Evolutionary conservation across 306 rosid species (phyloP).

Genomic region (Carpinus fangiana): DNA sequence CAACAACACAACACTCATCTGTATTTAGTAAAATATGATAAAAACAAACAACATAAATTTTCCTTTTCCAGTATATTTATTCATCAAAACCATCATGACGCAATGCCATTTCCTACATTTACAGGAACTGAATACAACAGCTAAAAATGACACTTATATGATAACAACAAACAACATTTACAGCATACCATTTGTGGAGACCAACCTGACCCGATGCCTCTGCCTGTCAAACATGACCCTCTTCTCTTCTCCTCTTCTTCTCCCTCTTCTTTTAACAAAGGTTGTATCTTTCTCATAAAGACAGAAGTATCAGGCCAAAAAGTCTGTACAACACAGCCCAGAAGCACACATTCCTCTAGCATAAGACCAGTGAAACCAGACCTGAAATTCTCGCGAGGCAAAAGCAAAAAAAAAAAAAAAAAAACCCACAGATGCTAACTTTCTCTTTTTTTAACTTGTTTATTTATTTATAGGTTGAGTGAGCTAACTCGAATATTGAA

Average conservation of each 20-base stretch:
- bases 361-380: constrained; percentile 31
- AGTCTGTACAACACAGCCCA: constrained; percentile 26
- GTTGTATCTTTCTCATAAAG: constrained; percentile 38
- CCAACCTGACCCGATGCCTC: constrained; percentile 45
- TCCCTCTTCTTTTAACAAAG: constrained; percentile 28
- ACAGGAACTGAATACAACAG: constrained; percentile 35
- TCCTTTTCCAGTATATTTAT: not conserved
- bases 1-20: not conserved
- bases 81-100: constrained; percentile 18
- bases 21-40: not conserved
- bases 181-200: constrained; percentile 37
- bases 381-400: constrained; percentile 15
- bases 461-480: constrained; percentile 20
- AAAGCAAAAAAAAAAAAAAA: not conserved
- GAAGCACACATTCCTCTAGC: constrained; percentile 33
- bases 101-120: constrained; percentile 6
- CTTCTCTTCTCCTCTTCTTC: not conserved
- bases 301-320: constrained; percentile 31
- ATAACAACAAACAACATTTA: constrained; percentile 23
- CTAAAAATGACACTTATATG: constrained; percentile 6
- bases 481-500: constrained; percentile 30
- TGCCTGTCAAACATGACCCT: constrained; percentile 13
- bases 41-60: constrained; percentile 1
- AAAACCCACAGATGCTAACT: not conserved
- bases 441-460: not conserved